Base-by-base conservation (phyloP, 129 eudicot species). In the Flaveria bidentis region DNA sequence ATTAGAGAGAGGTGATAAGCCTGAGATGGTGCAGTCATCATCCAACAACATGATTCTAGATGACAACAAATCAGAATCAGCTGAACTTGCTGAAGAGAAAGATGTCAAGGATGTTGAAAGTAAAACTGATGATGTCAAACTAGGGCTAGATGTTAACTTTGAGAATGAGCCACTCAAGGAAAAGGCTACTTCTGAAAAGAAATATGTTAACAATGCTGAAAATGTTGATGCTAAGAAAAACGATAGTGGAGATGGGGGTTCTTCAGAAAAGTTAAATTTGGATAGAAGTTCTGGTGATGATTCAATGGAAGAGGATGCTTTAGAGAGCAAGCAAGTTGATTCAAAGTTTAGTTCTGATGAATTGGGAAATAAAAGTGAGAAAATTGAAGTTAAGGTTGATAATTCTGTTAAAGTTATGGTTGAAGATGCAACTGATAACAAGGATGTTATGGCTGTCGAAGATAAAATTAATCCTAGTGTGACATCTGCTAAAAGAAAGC, bases 241-340 rank as follows among this genome's bases (percentile, higher is more conserved):
- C 79, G 84, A 81, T 76, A 80, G 81, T 82, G 88, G 81, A 44
- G 96, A 89, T 71, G 80, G 77, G 65, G 87, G 75, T 46, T 87
- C 86, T 22, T 62, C 90, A 5, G 93, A 87, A 68, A 89, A 89
- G 45, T 72, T 89, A 18, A 86, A 83, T 78, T 72, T 92, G 62
- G 98, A 89, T 66, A 82, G 84, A 66, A 89, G 89, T 82, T 87
- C 91, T 55, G 88, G 88, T 47, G 91, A 92, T 72, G 93, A 92
- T 68, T 92, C 89, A 16, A 84, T 86, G 88, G 90, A 89, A 42
- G 91, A 89, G 78, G 94, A 89, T 88, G 75, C 65, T 2, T 60
- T 75, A 60, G 90, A 88, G 69, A 85, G 87, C 64, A 93, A 88
- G 80, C 92, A 88, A 45, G 50, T 82, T 28, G 95, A 88, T 67